Evolutionary conservation across 257 asterid genomes (phyloP), one percentile per base, ranked within the genome.

Genomic region (Scutellaria galericulata): DNA sequence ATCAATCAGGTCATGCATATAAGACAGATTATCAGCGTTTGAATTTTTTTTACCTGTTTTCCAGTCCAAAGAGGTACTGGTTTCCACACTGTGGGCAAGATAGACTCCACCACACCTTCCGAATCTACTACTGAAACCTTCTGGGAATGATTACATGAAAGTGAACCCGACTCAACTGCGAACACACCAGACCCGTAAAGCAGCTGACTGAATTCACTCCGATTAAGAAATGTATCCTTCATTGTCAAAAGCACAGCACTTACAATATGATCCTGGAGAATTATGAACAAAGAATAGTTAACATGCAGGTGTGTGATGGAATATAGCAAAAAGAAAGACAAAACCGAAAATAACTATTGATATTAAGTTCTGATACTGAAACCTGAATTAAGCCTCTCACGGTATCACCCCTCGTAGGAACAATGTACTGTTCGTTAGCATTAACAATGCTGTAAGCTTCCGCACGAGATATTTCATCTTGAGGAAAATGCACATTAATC

Each of bases 1-100:
- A 45, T 27, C 35, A 12, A 68, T 13, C 37, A 37, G 40, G 35
- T 40, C 78, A 59, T 24, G 1, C 27, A 24, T 24, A 24, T 2
- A 24, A 24, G 27, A 31, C 20, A 52, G 40, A 12, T 50, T 39
- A 59, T 63, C 7, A 59, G 75, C 73, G 18, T 69, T 40, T 42
- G 31, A 58, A 59, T 62, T 53, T 62, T 62, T 3, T 65, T 79
- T 63, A 95, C 99, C 99, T 95, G 99, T 65, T 95, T 95, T 78
- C 99, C 99, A 7, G 99, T 95, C 99, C 99, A 95, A 76, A 92
- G 96, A 73, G 96, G 99, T 79, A 80, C 82, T 53, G 99, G 99
- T 80, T 92, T 91, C 99, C 93, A 92, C 45, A 92, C 76, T 67
- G 98, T 71, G 50, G 99, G 99, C 83, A 90, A 76, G 50, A 90